A percentile compares a stretch with the other conserved stretches of the same genome.
Conservation (phyloP, 495 filamentous ascomycete genomes). For the Daldinia caldariorum region DNA sequence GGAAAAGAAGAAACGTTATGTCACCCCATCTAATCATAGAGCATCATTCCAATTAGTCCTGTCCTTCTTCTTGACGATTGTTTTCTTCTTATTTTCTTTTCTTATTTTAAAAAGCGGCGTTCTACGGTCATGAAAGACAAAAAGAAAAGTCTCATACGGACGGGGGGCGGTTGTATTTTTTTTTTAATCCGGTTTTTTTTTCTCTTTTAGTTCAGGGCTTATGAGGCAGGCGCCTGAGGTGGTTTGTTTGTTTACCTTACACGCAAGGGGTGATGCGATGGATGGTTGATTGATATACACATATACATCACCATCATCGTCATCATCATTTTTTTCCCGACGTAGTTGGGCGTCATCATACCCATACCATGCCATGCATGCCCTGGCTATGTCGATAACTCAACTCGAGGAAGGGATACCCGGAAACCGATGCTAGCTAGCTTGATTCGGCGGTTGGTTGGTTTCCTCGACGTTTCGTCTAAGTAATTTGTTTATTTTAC, state of each 20-base stretch:
- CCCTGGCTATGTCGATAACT: neutral
- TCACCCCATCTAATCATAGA: neutral
- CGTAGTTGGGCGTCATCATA: too few relatives aligned
- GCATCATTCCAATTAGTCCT: neutral
- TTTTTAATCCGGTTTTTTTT: too few relatives aligned
- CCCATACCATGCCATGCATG: too few relatives aligned
- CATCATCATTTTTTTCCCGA: neutral
- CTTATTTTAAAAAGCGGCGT: slow-evolving; percentile 25
- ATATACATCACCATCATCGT: too few relatives aligned
- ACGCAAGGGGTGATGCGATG: neutral
- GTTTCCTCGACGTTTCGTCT: neutral
- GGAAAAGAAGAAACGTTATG: too few relatives aligned
- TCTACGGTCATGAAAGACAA: slow-evolving; percentile 30
- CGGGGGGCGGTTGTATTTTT: slow-evolving; percentile 3
- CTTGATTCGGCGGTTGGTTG: neutral
- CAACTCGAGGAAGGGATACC: neutral
- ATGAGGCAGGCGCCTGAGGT: neutral
- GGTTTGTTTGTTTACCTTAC: slow-evolving; percentile 6
- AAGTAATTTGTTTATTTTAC: neutral
- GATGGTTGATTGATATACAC: too few relatives aligned
- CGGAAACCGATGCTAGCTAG: too few relatives aligned
- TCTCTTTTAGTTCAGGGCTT: neutral
- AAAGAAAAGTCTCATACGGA: slow-evolving; percentile 28
- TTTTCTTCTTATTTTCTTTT: too few relatives aligned
- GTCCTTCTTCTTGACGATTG: slow-evolving; percentile 3